phyloP scores from a whole-genome alignment of 768 basidiomycete species.

The Mycena venus region DNA sequence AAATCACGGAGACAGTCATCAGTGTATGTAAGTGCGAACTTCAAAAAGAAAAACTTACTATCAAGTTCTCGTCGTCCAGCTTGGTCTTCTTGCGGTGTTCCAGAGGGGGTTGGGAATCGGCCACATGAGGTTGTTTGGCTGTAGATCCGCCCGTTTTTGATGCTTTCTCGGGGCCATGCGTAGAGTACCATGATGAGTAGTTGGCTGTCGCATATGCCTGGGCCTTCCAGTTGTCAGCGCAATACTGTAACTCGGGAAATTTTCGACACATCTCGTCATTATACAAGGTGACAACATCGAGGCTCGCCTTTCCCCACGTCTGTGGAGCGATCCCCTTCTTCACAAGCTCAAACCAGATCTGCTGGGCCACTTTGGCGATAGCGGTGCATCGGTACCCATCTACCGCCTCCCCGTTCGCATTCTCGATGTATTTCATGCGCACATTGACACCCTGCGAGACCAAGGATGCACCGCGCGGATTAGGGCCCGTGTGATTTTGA shows the following conservation, averaged over 20 bases:
- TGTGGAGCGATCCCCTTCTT: not conserved
- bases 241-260: constrained; percentile 35
- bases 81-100: not conserved
- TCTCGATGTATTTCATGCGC: not conserved
- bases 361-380: not conserved
- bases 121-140: not conserved
- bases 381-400: not conserved
- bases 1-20: too few relatives aligned
- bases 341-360: not conserved
- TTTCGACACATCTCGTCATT: constrained; percentile 24
- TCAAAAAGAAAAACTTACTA: not conserved
- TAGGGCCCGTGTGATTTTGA: not conserved
- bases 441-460: not conserved
- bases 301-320: constrained; percentile 19
- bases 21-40: too few relatives aligned
- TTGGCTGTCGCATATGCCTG: constrained; percentile 29
- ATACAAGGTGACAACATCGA: constrained; percentile 15
- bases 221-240: constrained; percentile 38
- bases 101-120: not conserved
- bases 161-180: not conserved
- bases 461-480: not conserved
- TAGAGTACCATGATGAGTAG: constrained; percentile 33
- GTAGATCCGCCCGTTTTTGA: too few relatives aligned
- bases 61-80: not conserved
- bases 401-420: not conserved